These are phyloP conservation scores for Hypoxylon sp. DNA, from an alignment of 2,329 filamentous ascomycete genomes.

Conservation along the genomic window DNA sequence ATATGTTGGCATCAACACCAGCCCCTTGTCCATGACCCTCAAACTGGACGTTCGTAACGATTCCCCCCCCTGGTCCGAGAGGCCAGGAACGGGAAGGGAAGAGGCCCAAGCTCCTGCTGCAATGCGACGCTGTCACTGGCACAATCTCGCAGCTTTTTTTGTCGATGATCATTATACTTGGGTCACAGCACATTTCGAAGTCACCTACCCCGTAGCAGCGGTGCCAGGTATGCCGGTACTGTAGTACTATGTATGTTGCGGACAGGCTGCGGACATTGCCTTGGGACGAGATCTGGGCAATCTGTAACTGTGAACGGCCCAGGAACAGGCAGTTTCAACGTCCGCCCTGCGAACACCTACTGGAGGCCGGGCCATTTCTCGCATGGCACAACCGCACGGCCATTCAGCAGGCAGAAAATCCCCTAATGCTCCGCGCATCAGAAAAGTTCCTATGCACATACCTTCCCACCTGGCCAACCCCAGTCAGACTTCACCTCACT, in stretches of 20 bases:
- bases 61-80: conserved; percentile 2
- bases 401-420: conserved; percentile 1
- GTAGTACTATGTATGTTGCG: too few species aligned
- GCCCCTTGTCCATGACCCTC: conserved; percentile 16
- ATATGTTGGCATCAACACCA: too few species aligned
- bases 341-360: conserved; percentile 2
- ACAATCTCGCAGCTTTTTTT: conserved; percentile 1
- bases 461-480: conserved; percentile 1
- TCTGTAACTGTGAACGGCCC: too few species aligned
- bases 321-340: neutral
- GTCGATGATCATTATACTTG: conserved; percentile 9
- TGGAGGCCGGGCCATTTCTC: conserved; percentile 19
- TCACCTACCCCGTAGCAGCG: too few species aligned
- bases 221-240: too few species aligned
- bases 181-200: conserved; percentile 16
- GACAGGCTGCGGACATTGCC: too few species aligned
- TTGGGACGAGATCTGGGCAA: too few species aligned
- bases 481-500: conserved; percentile 9
- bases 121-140: conserved; percentile 27
- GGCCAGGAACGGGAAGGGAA: conserved; percentile 5
- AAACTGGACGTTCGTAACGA: conserved; percentile 6
- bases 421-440: conserved; percentile 15
- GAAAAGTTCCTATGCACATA: neutral
- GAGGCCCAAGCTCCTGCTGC: conserved; percentile 27
- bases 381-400: conserved; percentile 14